These are phyloP conservation scores for Trichoderma erinaceum DNA, from an alignment of 495 filamentous ascomycete species.

Conservation along the genomic window DNA sequence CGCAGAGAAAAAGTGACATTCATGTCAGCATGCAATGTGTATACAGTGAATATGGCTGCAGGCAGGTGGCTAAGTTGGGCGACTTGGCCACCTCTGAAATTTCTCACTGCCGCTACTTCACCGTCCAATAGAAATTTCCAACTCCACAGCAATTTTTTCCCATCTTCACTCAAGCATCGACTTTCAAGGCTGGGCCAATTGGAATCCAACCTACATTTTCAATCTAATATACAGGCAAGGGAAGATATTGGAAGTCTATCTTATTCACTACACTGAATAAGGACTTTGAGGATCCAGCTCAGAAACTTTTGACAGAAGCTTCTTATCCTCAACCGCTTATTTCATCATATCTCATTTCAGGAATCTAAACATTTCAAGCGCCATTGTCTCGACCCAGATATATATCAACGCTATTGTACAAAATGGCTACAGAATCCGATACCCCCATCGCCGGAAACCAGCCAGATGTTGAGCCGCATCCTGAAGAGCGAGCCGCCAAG, in stretches of 20 bases:
- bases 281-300: not conserved
- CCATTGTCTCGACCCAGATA: not conserved
- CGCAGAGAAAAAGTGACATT: too few species aligned
- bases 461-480: not conserved
- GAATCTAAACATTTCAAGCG: not conserved
- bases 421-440: not conserved
- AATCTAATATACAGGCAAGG: not conserved
- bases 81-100: not conserved
- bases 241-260: not conserved
- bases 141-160: not conserved
- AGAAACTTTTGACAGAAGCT: not conserved
- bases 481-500: constrained; percentile 50
- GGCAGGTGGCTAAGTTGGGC: too few species aligned
- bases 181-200: not conserved
- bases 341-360: not conserved
- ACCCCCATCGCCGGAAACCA: not conserved
- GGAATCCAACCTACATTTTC: not conserved
- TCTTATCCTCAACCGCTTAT: not conserved
- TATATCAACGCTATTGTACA: not conserved
- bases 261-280: not conserved
- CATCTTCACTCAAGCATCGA: not conserved
- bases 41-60: too few species aligned
- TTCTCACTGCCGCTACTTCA: not conserved
- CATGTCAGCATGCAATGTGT: too few species aligned
- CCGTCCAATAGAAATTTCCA: not conserved